Conservation (phyloP, 306 rosid species). For the Ceratonia siliqua region DNA sequence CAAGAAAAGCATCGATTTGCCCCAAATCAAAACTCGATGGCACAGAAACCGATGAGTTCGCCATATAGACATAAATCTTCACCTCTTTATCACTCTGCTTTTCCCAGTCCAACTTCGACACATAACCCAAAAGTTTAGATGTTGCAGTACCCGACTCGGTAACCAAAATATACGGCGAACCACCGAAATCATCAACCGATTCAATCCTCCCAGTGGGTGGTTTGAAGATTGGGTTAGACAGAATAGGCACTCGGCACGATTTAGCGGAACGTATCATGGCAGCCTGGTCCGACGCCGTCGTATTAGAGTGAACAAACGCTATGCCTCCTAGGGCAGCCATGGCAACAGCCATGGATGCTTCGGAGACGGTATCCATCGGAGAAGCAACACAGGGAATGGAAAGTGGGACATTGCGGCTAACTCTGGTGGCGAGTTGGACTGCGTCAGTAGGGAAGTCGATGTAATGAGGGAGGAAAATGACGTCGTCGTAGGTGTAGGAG, state of each 20-base stretch:
- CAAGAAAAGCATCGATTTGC: conserved; percentile 37
- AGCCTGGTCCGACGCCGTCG: conserved; percentile 52
- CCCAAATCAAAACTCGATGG: conserved; percentile 58
- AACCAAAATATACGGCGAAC: conserved; percentile 57
- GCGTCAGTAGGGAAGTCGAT: conserved; percentile 82
- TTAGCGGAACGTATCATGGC: conserved; percentile 62
- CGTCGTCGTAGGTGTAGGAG: conserved; percentile 92
- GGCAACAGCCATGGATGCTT: conserved; percentile 69
- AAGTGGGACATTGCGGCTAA: conserved; percentile 63
- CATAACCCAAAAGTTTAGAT: conserved; percentile 59
- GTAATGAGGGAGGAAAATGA: conserved; percentile 87
- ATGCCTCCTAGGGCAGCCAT: conserved; percentile 86
- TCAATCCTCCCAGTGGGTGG: conserved; percentile 46
- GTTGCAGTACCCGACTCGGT: conserved; percentile 51
- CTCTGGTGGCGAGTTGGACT: conserved; percentile 57
- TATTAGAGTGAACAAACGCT: conserved; percentile 69
- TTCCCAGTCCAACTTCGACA: conserved; percentile 49
- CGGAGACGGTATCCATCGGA: conserved; percentile 95
- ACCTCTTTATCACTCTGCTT: conserved; percentile 39
- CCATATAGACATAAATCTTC: conserved; percentile 51
- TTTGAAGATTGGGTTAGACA: conserved; percentile 52
- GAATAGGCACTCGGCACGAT: conserved; percentile 73
- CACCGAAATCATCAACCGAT: conserved; percentile 45
- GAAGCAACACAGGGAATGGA: conserved; percentile 80
- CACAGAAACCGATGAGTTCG: conserved; percentile 28